phyloP scores from a whole-genome alignment of 495 filamentous ascomycete species.

The Jackrogersella minutella region DNA sequence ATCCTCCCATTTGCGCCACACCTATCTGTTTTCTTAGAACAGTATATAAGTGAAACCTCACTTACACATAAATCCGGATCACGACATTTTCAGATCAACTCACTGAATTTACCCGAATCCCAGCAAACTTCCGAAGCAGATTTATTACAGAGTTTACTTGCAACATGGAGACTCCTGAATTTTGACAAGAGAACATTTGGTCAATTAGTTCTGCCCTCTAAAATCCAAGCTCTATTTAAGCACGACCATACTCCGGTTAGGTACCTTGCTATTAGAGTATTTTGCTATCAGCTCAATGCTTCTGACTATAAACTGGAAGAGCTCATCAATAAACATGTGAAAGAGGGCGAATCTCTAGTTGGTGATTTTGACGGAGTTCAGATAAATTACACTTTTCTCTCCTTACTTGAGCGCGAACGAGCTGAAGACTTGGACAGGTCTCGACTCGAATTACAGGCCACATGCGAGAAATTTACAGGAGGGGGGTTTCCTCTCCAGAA shows the following conservation, averaged over 20 bases:
- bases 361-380: conserved; percentile 77
- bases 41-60: conserved; percentile 49
- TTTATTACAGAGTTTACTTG: conserved; percentile 62
- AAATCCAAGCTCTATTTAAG: conserved; percentile 71
- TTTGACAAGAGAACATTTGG: conserved; percentile 74
- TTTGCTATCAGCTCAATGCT: conserved; percentile 80
- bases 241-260: conserved; percentile 68
- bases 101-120: conserved; percentile 24
- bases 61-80: conserved; percentile 19
- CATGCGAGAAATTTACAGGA: conserved; percentile 33
- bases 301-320: conserved; percentile 78
- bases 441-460: conserved; percentile 40
- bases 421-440: conserved; percentile 51
- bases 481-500: conserved; percentile 39
- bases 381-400: conserved; percentile 86
- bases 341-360: conserved; percentile 62
- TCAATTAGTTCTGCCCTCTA: conserved; percentile 66
- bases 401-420: conserved; percentile 76
- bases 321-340: conserved; percentile 71
- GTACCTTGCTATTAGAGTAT: conserved; percentile 81
- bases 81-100: conserved; percentile 34
- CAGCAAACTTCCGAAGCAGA: conserved; percentile 21
- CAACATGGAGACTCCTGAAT: conserved; percentile 77
- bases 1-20: conserved; percentile 82
- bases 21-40: conserved; percentile 64